Base-by-base conservation (phyloP, 169 alveolate species). In the Plasmodium vinckei region DNA sequence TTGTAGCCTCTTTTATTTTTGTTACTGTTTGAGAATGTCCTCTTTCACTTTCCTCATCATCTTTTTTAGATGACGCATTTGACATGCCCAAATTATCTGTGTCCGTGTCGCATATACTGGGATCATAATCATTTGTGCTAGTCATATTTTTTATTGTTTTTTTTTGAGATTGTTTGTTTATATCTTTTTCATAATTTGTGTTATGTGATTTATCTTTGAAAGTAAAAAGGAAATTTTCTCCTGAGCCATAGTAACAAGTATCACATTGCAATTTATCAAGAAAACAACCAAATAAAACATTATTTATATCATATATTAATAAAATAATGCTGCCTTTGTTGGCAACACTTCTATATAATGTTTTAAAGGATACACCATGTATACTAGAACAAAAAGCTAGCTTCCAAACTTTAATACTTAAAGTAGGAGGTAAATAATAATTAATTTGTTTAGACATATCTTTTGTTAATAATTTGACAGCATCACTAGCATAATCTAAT, bases 281-380 rank as follows among this genome's bases (percentile, higher is more conserved):
- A 88, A 96, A 96, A 9, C 95, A 95, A 49, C 98, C 98, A 63
- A 96, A 96, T 9, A 95, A 93, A 25, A 92, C 95, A 33, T 97
- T 97, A 39, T 88, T 51, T 71, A 94, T 87, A 65, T 96, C 98
- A 72, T 92, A 88, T n/a, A 96, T 88, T 70, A 94, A 92, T 69
- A 96, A 21, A 42, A 96, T 91, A 56, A 96, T 93, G 60, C 95
- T 92, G 0, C 95, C 97, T 72, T 88, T 87, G 61, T 93, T 89
- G 19, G 87, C 70, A 49, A 94, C 92, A 82, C 90, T 93, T 72
- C 96, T 94, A 67, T 94, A 96, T 51, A 96, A 89, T n/a, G 97
- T 95, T 70, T 73, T 71, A 86, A 87, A 93, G 0, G 95, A 92
- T 42, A 94, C 89, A 3, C 95, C 95, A 67, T 93, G 95, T 46